Conservation (phyloP, 1,284 basidiomycete species). For the Puccinia horiana region DNA sequence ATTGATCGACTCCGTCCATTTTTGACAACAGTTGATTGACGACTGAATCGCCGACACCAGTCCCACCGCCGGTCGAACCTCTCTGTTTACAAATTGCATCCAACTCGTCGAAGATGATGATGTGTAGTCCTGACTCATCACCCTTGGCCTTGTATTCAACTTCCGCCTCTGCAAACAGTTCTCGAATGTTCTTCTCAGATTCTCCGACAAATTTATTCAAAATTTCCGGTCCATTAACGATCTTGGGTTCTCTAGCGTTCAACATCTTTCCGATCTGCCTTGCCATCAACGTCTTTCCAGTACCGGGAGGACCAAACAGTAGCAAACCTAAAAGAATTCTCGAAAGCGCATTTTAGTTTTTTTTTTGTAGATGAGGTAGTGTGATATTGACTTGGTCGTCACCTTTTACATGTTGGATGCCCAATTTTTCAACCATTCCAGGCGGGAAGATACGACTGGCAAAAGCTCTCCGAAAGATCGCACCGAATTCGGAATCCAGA, state of each 20-base stretch:
- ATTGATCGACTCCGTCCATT: slow-evolving; percentile 99
- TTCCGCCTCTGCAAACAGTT: slow-evolving; percentile 96
- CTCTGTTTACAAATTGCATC: slow-evolving; percentile 99
- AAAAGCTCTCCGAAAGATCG: slow-evolving; percentile 98
- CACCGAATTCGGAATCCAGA: slow-evolving; percentile 88
- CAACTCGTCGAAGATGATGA: slow-evolving; percentile 99
- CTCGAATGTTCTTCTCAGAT: slow-evolving; percentile 97
- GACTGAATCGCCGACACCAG: slow-evolving; percentile 95
- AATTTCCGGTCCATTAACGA: slow-evolving; percentile 98
- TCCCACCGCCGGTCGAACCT: slow-evolving; percentile 80
- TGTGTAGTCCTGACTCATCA: slow-evolving; percentile 96
- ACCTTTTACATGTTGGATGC: slow-evolving; percentile 98
- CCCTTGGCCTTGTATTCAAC: slow-evolving; percentile 98
- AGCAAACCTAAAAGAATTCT: slow-evolving; percentile 71
- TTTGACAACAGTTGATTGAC: slow-evolving; percentile 99
- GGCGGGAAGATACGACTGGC: slow-evolving; percentile 97
- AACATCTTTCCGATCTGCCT: slow-evolving; percentile 99
- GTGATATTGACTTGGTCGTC: neutral
- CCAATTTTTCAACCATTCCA: slow-evolving; percentile 92
- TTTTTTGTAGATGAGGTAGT: neutral
- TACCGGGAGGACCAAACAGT: slow-evolving; percentile 93
- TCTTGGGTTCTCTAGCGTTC: slow-evolving; percentile 95
- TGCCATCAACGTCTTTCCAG: slow-evolving; percentile 97
- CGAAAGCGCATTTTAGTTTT: neutral
- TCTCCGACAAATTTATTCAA: slow-evolving; percentile 97